A percentile compares a stretch with the other conserved stretches of the same genome.
Conservation (phyloP, 768 basidiomycete genomes). For the Pisolithus orientalis region DNA sequence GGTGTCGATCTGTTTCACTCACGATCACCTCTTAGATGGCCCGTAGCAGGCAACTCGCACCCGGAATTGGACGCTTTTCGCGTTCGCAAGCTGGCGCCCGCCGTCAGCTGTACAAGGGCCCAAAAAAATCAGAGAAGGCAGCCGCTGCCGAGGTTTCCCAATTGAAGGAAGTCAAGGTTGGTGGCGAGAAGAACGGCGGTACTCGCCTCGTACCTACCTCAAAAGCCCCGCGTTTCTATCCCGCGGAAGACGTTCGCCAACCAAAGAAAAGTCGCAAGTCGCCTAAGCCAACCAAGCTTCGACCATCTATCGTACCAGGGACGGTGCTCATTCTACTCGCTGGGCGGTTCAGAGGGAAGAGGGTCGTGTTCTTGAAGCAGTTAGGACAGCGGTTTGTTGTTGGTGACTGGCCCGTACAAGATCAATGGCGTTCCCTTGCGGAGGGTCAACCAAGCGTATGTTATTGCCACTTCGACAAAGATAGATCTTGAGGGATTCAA, state of each 20-base stretch:
- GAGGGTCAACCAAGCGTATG: constrained; percentile 98
- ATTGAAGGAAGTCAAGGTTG: constrained; percentile 73
- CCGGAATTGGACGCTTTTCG: constrained; percentile 77
- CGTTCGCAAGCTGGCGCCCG: constrained; percentile 75
- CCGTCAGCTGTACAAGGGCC: constrained; percentile 81
- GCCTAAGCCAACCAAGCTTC: constrained; percentile 70
- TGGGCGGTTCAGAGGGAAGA: constrained; percentile 96
- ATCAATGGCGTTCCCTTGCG: constrained; percentile 97
- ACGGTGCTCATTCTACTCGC: constrained; percentile 95
- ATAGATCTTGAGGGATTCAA: constrained; percentile 70
- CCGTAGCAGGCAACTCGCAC: constrained; percentile 79
- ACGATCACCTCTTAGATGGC: constrained; percentile 54
- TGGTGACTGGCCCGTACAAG: constrained; percentile 97
- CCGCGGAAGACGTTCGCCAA: constrained; percentile 86
- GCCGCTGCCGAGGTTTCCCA: constrained; percentile 52
- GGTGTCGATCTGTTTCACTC: constrained; percentile 8
- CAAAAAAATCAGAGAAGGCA: constrained; percentile 69
- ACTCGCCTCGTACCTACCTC: constrained; percentile 80
- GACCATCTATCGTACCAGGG: constrained; percentile 86
- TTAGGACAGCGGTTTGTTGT: constrained; percentile 82
- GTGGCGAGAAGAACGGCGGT: constrained; percentile 86
- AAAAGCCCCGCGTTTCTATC: constrained; percentile 89
- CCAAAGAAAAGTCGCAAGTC: constrained; percentile 92
- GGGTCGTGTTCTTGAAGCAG: constrained; percentile 98
- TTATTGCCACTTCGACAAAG: constrained; percentile 96